A percentile compares a stretch with the other conserved stretches of the same genome.
phyloP scores from a whole-genome alignment of 768 basidiomycete species.

The Boletus barrowsii region DNA sequence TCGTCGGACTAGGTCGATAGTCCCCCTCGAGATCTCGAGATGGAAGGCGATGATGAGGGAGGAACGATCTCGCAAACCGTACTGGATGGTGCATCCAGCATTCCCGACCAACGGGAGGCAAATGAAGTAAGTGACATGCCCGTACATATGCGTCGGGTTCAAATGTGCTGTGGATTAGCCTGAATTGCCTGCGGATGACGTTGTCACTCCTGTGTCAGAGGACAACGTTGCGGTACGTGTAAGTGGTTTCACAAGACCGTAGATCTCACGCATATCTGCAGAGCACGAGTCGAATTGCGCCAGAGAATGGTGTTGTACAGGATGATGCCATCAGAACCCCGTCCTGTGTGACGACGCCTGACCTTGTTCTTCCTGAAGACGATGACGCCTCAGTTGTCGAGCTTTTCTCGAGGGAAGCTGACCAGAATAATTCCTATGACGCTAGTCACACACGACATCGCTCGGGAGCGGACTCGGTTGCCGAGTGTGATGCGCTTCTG shows the following conservation, averaged over 20 bases:
- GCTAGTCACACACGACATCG: not conserved
- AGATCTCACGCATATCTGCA: not conserved
- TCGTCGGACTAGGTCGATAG: not conserved
- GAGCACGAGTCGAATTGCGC: not conserved
- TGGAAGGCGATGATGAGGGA: not conserved
- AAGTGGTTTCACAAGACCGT: not conserved
- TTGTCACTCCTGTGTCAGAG: not conserved
- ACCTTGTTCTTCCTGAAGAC: slow-evolving; percentile 19
- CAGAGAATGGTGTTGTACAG: not conserved
- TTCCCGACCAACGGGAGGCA: not conserved
- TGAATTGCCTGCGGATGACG: too few relatives aligned
- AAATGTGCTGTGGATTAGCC: not conserved
- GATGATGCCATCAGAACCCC: not conserved
- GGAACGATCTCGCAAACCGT: not conserved
- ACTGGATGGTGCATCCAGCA: not conserved
- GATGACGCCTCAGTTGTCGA: not conserved
- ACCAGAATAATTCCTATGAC: not conserved
- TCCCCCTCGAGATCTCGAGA: not conserved
- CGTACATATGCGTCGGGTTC: not conserved
- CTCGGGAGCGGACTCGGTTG: slow-evolving; percentile 9
- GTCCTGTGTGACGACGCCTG: not conserved
- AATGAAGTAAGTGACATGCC: not conserved
- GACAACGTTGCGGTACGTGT: not conserved
- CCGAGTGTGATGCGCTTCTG: slow-evolving; percentile 18
- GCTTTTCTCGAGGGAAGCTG: not conserved